These are phyloP conservation scores for Trametes versicolor DNA, from an alignment of 1,284 basidiomycete species.

Conservation along the genomic window DNA sequence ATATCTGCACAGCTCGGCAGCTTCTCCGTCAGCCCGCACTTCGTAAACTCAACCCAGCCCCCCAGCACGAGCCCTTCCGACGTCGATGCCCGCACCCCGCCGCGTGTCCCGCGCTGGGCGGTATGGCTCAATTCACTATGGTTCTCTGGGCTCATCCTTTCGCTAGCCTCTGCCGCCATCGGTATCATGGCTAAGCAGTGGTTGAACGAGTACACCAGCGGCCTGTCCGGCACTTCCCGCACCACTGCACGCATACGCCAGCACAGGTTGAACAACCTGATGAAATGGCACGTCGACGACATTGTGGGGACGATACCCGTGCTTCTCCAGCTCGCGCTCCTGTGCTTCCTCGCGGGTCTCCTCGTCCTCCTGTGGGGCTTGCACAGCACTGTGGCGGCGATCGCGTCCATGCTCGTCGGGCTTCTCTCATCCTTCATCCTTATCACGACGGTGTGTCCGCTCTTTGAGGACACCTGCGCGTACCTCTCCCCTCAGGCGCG, in stretches of 20 bases:
- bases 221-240: slow-evolving; percentile 11
- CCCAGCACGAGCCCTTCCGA: too few species aligned
- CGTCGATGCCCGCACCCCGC: too few species aligned
- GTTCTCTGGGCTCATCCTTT: slow-evolving; percentile 29
- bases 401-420: slow-evolving; percentile 8
- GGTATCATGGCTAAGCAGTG: slow-evolving; percentile 35
- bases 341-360: slow-evolving; percentile 30
- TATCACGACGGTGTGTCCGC: slow-evolving; percentile 19
- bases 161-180: slow-evolving; percentile 24
- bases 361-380: slow-evolving; percentile 26
- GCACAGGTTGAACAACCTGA: slow-evolving; percentile 20
- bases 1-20: slow-evolving; percentile 19
- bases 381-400: slow-evolving; percentile 15
- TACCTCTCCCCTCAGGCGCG: neutral
- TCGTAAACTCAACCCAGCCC: slow-evolving; percentile 21
- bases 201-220: slow-evolving; percentile 21
- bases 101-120: slow-evolving; percentile 3
- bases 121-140: slow-evolving; percentile 29
- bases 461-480: neutral
- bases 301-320: slow-evolving; percentile 28
- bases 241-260: slow-evolving; percentile 25
- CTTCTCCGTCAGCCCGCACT: slow-evolving; percentile 18
- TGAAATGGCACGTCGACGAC: slow-evolving; percentile 23
- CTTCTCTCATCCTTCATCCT: slow-evolving; percentile 4
- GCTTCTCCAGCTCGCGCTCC: slow-evolving; percentile 24